A percentile compares a stretch with the other conserved stretches of the same genome.
These are phyloP conservation scores for Cruciata laevipes DNA, from an alignment of 257 asterid genomes.

Conservation along the genomic window DNA sequence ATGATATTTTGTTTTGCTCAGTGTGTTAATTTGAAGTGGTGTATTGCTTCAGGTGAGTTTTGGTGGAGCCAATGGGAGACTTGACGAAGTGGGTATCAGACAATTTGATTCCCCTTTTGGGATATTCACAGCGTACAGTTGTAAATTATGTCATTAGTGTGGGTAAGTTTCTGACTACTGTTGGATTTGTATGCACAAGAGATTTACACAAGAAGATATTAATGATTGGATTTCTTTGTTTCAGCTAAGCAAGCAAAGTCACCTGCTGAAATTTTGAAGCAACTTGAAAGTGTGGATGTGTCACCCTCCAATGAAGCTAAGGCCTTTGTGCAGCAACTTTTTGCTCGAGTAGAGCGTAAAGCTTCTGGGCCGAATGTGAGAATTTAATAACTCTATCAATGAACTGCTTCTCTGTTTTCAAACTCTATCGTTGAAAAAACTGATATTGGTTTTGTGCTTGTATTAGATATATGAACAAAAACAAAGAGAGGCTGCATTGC, in stretches of 20 bases:
- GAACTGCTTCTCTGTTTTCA: background rate
- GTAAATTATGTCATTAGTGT: slow-evolving; percentile 59
- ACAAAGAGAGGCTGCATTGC: slow-evolving; percentile 65
- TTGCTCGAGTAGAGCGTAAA: slow-evolving; percentile 67
- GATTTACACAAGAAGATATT: too few relatives aligned
- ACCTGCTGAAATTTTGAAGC: slow-evolving; percentile 57
- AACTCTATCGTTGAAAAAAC: slow-evolving; percentile 9
- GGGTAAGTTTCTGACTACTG: slow-evolving; percentile 27
- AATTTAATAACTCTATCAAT: slow-evolving; percentile 4
- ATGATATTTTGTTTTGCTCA: background rate
- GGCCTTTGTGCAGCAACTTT: slow-evolving; percentile 64
- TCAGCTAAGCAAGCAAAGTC: slow-evolving; percentile 87
- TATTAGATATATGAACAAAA: slow-evolving; percentile 55
- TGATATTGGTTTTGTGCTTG: slow-evolving; percentile 10
- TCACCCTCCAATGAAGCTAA: slow-evolving; percentile 52
- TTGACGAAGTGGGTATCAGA: slow-evolving; percentile 81
- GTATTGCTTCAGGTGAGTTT: background rate
- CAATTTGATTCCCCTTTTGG: slow-evolving; percentile 58
- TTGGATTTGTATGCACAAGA: background rate
- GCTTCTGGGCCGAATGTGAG: slow-evolving; percentile 65
- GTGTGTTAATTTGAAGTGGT: background rate
- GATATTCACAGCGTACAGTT: slow-evolving; percentile 63
- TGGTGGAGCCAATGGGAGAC: slow-evolving; percentile 43
- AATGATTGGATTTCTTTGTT: background rate
- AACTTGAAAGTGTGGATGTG: slow-evolving; percentile 55